Base-by-base conservation (phyloP, 2,329 filamentous ascomycete genomes). In the Alternaria gaisen region DNA sequence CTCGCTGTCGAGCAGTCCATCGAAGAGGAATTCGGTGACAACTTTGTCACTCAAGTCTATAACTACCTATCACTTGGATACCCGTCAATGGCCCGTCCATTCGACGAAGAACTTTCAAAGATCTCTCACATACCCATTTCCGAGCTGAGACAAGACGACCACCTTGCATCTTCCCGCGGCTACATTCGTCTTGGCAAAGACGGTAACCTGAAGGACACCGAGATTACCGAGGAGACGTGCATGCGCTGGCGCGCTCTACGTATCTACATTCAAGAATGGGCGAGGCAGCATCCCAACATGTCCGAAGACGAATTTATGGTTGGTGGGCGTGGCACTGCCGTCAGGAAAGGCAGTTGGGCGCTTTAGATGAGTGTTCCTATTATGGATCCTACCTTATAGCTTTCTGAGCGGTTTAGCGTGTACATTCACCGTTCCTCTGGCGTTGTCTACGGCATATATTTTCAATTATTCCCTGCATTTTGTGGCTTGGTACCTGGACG, bases 1-100 rank as follows among this genome's bases (percentile, higher is more conserved):
- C 76, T 83, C 43, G 75, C 73, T 34, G 68, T 74, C 6, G 82
- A 85, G 64, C 76, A 80, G 81, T 74, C 80, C 11, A 83, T 88
- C 42, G 80, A 84, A 28, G 76, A 80, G 32, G 93, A 97, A 77
- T 97, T 95, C 72, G 84, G 90, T 62, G 92, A 97, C 75, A 84
- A 84, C 4, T 97, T 97, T 76, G 88, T 97, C 57, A 97, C 94
- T 0, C 94, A 98, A 79, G 94, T 98, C 8, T 98, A 96, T 84
- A 97, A 98, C 78, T 98, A 98, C 78, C 85, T 98, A 16, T 97
- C 93, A 0, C 85, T 98, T 5, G 94, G 94, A 5, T 97, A 97
- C 77, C 94, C 94, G 3, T 90, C 92, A 34, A 88, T 93, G 72
- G 94, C 94, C 11, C 88, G 90, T 22, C 86, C 87, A 38, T 98